These are phyloP conservation scores for Cercospora berteroae DNA, from an alignment of 2,329 filamentous ascomycete genomes.

Conservation along the genomic window DNA sequence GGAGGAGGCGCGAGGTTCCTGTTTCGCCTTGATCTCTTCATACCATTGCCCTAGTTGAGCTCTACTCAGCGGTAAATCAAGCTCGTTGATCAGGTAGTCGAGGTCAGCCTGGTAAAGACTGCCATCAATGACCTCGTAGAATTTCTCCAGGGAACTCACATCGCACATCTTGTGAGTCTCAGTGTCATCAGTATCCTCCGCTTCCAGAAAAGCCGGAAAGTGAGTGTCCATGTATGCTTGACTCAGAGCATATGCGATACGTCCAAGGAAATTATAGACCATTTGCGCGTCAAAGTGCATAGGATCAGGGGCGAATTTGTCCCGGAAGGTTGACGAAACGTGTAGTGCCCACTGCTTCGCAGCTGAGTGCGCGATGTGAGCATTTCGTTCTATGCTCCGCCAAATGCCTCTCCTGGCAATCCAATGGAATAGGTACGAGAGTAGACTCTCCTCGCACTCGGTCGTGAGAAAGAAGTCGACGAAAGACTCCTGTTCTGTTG, in stretches of 20 bases:
- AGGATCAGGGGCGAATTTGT: background rate
- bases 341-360: background rate
- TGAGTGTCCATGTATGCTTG: background rate
- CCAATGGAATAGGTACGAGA: background rate
- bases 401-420: background rate
- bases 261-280: background rate
- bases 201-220: background rate
- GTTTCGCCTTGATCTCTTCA: background rate
- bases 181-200: background rate
- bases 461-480: background rate
- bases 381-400: background rate
- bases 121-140: background rate
- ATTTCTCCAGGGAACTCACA: background rate
- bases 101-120: background rate
- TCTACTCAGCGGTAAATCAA: background rate
- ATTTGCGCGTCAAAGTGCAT: background rate
- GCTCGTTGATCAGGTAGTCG: background rate
- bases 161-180: background rate
- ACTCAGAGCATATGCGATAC: background rate
- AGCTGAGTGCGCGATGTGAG: background rate
- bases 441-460: background rate
- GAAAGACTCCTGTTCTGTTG: background rate
- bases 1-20: background rate
- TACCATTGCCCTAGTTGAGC: background rate
- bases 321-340: background rate